Base-by-base conservation (phyloP, 1,139 yeast species). In the Saccharomyces hybrid region DNA sequence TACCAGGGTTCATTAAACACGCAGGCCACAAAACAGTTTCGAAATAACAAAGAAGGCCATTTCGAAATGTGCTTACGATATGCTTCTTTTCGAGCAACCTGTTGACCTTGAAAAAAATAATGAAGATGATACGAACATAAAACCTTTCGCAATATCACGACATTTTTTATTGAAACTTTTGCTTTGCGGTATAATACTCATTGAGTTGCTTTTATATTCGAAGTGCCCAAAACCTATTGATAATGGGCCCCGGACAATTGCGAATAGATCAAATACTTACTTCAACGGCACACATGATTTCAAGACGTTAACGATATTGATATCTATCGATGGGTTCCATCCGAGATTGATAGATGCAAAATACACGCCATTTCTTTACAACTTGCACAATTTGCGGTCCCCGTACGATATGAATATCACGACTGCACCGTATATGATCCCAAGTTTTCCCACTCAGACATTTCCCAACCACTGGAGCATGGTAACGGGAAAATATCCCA, bases 391-490 rank as follows among this genome's bases (percentile, higher is more conserved):
- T 4, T 44, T 58, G 51, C 32, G 75, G 14, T 70, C 86, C 68
- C 70, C 82, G 62, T 64, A 76, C 8, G 73, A 78, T 27, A 83
- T 78, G 25, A 81, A 78, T 60, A 87, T 87, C 4, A 82, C 95
- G 3, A 52, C 54, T 23, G 50, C 61, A 5, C 97, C 97, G 0
- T 88, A 81, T 65, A 87, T 91, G 93, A 73, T 72, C 3, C 96
- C 97, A 0, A 80, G 89, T 5, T 90, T 90, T 69, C 97, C 97
- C 1, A 81, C 95, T 0, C 87, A 90, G 44, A 88, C 96, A 0
- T 88, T 88, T 64, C 95, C 97, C 0, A 90, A 91, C 67, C 96
- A 89, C 68, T 91, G 96, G 95, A 83, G 96, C 0, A 68, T 91
- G 61, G 84, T 87, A 0, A 91, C 97, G 0, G 98, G 98, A 0